A percentile compares a stretch with the other conserved stretches of the same genome.
phyloP scores from a whole-genome alignment of 352 stramenopile species.

The Elongisporangium anandrum region DNA sequence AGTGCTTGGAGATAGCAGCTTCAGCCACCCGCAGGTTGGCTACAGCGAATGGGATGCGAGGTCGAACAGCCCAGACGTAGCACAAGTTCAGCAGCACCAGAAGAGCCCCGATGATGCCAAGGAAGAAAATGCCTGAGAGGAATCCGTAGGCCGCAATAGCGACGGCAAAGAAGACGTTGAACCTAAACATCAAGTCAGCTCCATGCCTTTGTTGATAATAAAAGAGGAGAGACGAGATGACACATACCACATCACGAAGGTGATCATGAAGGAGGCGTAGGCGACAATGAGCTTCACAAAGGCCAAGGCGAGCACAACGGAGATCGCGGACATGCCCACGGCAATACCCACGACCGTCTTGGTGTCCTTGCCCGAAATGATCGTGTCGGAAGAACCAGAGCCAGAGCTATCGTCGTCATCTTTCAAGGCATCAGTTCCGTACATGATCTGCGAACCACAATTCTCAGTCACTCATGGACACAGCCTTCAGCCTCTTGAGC shows the following conservation, averaged over 20 bases:
- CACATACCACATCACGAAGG: slow-evolving; percentile 69
- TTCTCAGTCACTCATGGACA: no score
- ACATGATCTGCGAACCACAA: slow-evolving; percentile 27
- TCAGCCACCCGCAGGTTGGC: slow-evolving; percentile 89
- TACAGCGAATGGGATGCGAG: slow-evolving; percentile 93
- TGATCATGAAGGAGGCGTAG: slow-evolving; percentile 79
- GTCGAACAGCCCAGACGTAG: slow-evolving; percentile 81
- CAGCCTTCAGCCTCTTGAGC: no score
- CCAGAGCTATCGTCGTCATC: slow-evolving; percentile 13
- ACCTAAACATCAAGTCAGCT: slow-evolving; percentile 15
- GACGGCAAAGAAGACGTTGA: slow-evolving; percentile 74
- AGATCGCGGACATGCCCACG: slow-evolving; percentile 49
- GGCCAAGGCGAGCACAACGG: slow-evolving; percentile 51
- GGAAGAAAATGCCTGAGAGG: slow-evolving; percentile 56
- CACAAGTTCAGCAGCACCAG: slow-evolving; percentile 71
- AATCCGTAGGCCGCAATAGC: slow-evolving; percentile 68
- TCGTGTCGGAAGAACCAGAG: slow-evolving; percentile 19
- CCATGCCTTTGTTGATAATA: no score
- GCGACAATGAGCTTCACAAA: slow-evolving; percentile 81
- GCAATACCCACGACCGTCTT: slow-evolving; percentile 50
- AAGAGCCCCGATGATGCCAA: slow-evolving; percentile 59
- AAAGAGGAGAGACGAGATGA: no score
- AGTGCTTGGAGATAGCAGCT: slow-evolving; percentile 87
- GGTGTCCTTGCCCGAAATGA: slow-evolving; percentile 57
- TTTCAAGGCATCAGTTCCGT: slow-evolving; percentile 61